phyloP scores from a whole-genome alignment of 1,284 basidiomycete genomes.

The Malassezia sympodialis region DNA sequence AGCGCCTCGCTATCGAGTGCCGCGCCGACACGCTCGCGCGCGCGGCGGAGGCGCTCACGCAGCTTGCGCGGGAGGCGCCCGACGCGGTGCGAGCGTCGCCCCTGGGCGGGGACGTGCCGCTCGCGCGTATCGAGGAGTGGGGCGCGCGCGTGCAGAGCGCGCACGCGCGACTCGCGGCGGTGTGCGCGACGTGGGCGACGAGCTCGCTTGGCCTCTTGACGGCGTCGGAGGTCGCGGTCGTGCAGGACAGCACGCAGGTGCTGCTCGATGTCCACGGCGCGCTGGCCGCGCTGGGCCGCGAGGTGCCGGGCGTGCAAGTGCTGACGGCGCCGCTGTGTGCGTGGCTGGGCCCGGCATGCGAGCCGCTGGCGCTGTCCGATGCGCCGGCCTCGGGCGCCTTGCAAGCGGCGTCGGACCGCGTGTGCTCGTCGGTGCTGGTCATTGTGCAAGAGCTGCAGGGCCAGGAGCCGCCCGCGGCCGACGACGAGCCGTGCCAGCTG shows the following conservation, averaged over 20 bases:
- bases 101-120: background rate
- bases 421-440: conserved; percentile 39
- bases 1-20: background rate
- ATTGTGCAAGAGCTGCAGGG: conserved; percentile 37
- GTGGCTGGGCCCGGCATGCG: background rate
- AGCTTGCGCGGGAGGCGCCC: background rate
- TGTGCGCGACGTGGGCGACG: background rate
- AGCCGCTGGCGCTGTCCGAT: background rate
- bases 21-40: background rate
- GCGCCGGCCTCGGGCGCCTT: background rate
- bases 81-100: background rate
- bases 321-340: conserved; percentile 4
- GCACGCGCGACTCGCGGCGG: background rate
- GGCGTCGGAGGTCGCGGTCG: background rate
- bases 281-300: background rate
- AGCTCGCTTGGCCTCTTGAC: background rate
- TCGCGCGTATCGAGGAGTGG: background rate
- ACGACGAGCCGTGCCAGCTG: background rate
- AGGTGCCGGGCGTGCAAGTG: background rate
- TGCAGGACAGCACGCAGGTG: background rate
- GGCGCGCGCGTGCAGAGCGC: background rate
- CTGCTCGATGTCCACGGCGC: background rate
- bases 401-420: conserved; percentile 10
- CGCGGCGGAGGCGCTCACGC: background rate
- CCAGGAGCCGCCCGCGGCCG: background rate